Evolutionary conservation across 305 asterid species (phyloP).

Genomic region (Ajuga reptans): DNA sequence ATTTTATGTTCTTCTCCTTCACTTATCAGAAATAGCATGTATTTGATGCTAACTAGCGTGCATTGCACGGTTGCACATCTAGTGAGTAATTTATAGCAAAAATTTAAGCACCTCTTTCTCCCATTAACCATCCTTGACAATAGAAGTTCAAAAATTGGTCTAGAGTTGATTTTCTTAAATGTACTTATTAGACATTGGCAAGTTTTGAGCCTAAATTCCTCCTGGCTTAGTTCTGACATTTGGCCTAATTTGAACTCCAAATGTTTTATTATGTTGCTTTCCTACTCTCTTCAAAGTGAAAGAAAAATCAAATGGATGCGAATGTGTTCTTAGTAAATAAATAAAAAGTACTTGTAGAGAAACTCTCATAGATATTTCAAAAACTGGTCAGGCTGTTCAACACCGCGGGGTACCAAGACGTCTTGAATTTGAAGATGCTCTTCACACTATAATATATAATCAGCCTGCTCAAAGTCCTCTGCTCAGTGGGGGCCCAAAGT

Average conservation of each 20-base stretch:
- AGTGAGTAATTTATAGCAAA: neutral
- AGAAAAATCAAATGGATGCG: neutral
- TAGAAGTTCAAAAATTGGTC: neutral
- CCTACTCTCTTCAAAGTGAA: neutral
- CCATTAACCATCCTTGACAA: neutral
- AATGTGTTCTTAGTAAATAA: slow-evolving; percentile 8
- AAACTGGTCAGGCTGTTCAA: slow-evolving; percentile 40
- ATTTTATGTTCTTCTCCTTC: neutral
- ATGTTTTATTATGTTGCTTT: neutral
- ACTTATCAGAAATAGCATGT: neutral
- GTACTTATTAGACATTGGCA: neutral
- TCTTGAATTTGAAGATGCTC: slow-evolving; percentile 60
- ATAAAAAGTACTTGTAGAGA: slow-evolving; percentile 7
- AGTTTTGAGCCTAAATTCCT: neutral
- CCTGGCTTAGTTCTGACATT: neutral
- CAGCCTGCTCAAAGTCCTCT: slow-evolving; percentile 28
- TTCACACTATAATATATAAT: slow-evolving; percentile 21
- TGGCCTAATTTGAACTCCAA: slow-evolving; percentile 4
- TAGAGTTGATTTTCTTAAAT: neutral
- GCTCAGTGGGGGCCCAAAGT: slow-evolving; percentile 28
- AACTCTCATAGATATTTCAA: slow-evolving; percentile 17
- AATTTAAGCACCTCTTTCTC: neutral
- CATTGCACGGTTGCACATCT: no score
- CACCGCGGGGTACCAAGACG: slow-evolving; percentile 43
- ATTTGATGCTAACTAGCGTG: neutral